Percentiles rank a stretch among this genome's conserved stretches.
phyloP scores from a whole-genome alignment of 2,329 filamentous ascomycete genomes.

The Leptographium galeiforme region DNA sequence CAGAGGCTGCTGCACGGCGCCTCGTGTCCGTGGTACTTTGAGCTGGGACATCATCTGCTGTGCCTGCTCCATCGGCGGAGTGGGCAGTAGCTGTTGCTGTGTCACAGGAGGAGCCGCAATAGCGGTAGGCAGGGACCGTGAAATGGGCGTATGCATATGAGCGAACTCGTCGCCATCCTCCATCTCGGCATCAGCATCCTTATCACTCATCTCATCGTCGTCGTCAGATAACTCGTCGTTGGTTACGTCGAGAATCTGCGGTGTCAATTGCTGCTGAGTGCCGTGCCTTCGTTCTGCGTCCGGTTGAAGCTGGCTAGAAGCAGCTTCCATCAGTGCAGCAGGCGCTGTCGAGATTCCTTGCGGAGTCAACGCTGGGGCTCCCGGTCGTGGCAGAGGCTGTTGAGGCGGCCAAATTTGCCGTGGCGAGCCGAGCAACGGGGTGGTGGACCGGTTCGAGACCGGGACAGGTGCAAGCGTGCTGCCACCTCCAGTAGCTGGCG shows the following conservation, averaged over 20 bases:
- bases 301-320: conserved; percentile 3
- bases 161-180: conserved; percentile 44
- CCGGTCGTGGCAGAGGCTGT: background rate
- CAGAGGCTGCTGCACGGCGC: conserved; percentile 17
- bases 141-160: conserved; percentile 30
- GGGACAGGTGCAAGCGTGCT: background rate
- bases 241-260: conserved; percentile 2
- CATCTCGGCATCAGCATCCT: conserved; percentile 35
- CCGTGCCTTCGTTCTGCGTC: conserved; percentile 2
- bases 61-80: conserved; percentile 8
- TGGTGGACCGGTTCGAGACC: background rate
- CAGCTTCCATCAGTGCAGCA: background rate
- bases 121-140: conserved; percentile 2
- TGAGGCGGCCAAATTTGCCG: background rate
- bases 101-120: conserved; percentile 14
- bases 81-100: conserved; percentile 14
- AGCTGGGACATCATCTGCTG: background rate
- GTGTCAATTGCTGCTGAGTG: conserved; percentile 8
- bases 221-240: background rate
- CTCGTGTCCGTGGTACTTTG: conserved; percentile 17
- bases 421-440: background rate
- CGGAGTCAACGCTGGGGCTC: background rate
- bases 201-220: conserved; percentile 31
- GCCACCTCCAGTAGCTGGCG: background rate
- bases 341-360: background rate